Evolutionary conservation across 768 basidiomycete species (phyloP), one percentile per base, ranked within the genome.

Genomic region (Peribolospora kevripleyi): DNA sequence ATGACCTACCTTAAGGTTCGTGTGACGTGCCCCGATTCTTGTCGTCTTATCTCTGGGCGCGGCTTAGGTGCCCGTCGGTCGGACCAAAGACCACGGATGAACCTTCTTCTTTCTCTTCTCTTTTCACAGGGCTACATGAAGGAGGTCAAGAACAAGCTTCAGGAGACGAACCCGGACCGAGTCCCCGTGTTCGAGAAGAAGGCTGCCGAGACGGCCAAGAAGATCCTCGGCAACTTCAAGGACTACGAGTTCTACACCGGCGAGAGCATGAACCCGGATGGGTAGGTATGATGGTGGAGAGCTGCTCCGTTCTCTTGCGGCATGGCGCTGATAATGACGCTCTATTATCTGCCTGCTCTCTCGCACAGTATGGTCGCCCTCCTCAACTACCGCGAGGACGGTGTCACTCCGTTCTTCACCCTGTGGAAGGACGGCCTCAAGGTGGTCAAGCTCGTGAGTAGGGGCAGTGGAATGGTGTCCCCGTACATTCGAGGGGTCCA

Each of bases 351-450:
- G 3, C 53, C 25, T 25, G 25, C 25, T 25, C 25, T 39, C 8
- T n/a, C 8, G 11, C 9, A 40, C 4, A 91, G 90, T 55, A 82
- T 91, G 85, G 75, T 97, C 61, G 84, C 80, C 48, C 76, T 97
- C 50, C 77, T 97, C 64, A 91, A 98, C 73, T 98, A 87, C 72
- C 78, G 93, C 58, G 70, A 69, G 64, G 70, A 70, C 58, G 69
- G 69, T 49, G 58, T 60, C 56, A 69, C 69, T 48, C 48, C 3
- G 40, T 47, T 48, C 14, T 13, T 50, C 10, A 25, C 5, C 3
- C 41, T 90, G 75, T 95, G 90, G 90, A 91, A 83, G 71, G 77
- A 95, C 69, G 91, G 93, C 45, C 68, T 88, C 61, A 85, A 88
- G 71, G 74, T 78, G 68, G 67, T 68, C 54, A 64, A 64, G 58